Evolutionary conservation across 2,329 filamentous ascomycete species (phyloP), one percentile per base, ranked within the genome.

Genomic region (Pseudocercospora eumusae): DNA sequence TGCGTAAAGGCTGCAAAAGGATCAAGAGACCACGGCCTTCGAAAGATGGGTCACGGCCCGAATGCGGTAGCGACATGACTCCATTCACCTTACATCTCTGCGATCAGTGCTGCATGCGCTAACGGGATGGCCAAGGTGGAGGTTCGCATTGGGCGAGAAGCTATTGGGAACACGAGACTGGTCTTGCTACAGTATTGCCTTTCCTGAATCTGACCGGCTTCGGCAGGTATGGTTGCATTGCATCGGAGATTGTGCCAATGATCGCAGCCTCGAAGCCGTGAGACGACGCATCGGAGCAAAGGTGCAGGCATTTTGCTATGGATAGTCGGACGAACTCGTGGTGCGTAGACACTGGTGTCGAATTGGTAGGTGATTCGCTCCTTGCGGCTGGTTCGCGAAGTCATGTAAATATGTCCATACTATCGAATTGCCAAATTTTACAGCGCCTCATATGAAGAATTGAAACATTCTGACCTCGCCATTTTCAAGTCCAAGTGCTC

Each of bases 41-140:
- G 18, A 20, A 18, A 9, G 1, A 20, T 47, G 18, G 56, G 23
- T 5, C 13, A 25, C 54, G 60, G 33, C 45, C 60, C 54, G 49
- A 31, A 47, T 50, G 3, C 45, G 45, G 45, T 21, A 23, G 23
- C 45, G 23, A 27, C 20, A 23, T 10, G 25, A 28, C n/a, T n/a
- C n/a, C n/a, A 13, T 52, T 25, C 23, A 25, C 47, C 47, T 52
- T 52, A 52, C 47, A 28, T 25, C 52, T 54, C 52, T 54, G 45
- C 27, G 42, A 9, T 55, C 63, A 9, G 60, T 70, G 4, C 63
- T 64, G 15, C 31, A 40, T 3, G 56, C 58, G 15, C 57, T 70
- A 5, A 25, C 56, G n/a, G 53, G 63, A 21, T 33, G n/a, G 15
- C 15, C 6, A 40, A 40, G n/a, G 36, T 9, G 36, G 40, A 21